phyloP scores from a whole-genome alignment of 495 filamentous ascomycete genomes.

The Lophiostoma macrostomum region DNA sequence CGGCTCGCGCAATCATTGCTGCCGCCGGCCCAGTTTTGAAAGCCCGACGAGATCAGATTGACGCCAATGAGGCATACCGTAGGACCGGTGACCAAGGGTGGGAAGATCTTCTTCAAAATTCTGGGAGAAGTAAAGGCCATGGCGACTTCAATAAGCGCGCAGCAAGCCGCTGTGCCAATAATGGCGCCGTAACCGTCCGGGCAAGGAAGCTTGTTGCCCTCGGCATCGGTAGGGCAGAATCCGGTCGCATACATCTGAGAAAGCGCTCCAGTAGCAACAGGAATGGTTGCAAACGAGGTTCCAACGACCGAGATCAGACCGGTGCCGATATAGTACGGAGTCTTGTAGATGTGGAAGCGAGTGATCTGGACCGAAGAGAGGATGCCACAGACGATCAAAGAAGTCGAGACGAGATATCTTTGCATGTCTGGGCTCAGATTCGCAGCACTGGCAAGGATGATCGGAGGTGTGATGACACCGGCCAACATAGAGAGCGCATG shows the following conservation, averaged over 20 bases:
- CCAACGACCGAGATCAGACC: slow-evolving; percentile 89
- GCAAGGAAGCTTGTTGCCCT: slow-evolving; percentile 70
- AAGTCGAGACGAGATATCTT: slow-evolving; percentile 86
- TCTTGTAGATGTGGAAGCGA: slow-evolving; percentile 74
- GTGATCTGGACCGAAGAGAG: slow-evolving; percentile 80
- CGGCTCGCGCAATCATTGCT: slow-evolving; percentile 57
- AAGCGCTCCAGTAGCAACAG: slow-evolving; percentile 74
- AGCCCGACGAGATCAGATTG: slow-evolving; percentile 67
- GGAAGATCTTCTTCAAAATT: slow-evolving; percentile 74
- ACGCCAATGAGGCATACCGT: slow-evolving; percentile 34
- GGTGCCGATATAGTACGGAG: slow-evolving; percentile 83
- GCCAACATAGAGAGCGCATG: slow-evolving; percentile 68
- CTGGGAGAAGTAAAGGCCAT: slow-evolving; percentile 70
- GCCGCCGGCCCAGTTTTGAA: slow-evolving; percentile 84
- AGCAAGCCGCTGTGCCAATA: slow-evolving; percentile 67
- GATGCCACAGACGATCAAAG: slow-evolving; percentile 80
- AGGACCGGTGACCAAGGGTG: slow-evolving; percentile 78
- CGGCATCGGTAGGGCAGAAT: slow-evolving; percentile 61
- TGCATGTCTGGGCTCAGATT: slow-evolving; percentile 58
- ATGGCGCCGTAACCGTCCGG: slow-evolving; percentile 83
- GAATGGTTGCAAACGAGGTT: slow-evolving; percentile 83
- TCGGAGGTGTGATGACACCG: slow-evolving; percentile 70
- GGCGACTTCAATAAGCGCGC: slow-evolving; percentile 72
- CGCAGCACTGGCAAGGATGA: slow-evolving; percentile 71
- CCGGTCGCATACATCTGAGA: slow-evolving; percentile 84